Evolutionary conservation across 2,329 filamentous ascomycete genomes (phyloP).

Genomic region (Penicillium sp.): DNA sequence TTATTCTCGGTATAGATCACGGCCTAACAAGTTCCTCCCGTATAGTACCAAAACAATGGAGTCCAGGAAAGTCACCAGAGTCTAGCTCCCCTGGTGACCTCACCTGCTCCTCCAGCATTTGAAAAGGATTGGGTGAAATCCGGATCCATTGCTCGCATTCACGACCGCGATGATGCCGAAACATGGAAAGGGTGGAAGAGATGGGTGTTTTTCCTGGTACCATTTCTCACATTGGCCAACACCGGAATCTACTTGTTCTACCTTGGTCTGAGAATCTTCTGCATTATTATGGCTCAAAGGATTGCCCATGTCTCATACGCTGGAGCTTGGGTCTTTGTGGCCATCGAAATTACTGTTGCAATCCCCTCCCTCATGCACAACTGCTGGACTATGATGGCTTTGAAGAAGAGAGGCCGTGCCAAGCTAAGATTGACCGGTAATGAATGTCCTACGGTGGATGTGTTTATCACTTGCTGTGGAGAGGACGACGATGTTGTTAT

Average conservation of each 20-base stretch:
- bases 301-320: constrained; percentile 43
- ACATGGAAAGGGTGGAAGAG: constrained; percentile 42
- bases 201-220: constrained; percentile 35
- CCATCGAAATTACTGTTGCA: constrained; percentile 54
- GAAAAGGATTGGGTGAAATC: constrained; percentile 41
- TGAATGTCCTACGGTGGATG: constrained; percentile 43
- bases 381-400: constrained; percentile 57
- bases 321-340: constrained; percentile 60
- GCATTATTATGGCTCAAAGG: constrained; percentile 54
- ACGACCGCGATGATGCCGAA: constrained; percentile 39
- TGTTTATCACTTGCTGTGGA: constrained; percentile 47
- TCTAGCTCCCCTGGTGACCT: constrained; percentile 35
- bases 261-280: constrained; percentile 53
- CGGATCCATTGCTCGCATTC: constrained; percentile 38
- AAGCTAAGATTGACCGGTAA: constrained; percentile 50
- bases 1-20: not conserved
- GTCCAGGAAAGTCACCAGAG: constrained; percentile 36
- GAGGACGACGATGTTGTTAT: constrained; percentile 46
- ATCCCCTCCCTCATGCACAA: constrained; percentile 59
- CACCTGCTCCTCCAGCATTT: constrained; percentile 31
- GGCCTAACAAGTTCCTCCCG: constrained; percentile 1
- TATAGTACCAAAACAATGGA: constrained; percentile 26
- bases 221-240: constrained; percentile 38
- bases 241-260: constrained; percentile 47
- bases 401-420: constrained; percentile 56